These are phyloP conservation scores for Malus hybrid DNA, from an alignment of 331 rosid genomes.

Conservation along the genomic window DNA sequence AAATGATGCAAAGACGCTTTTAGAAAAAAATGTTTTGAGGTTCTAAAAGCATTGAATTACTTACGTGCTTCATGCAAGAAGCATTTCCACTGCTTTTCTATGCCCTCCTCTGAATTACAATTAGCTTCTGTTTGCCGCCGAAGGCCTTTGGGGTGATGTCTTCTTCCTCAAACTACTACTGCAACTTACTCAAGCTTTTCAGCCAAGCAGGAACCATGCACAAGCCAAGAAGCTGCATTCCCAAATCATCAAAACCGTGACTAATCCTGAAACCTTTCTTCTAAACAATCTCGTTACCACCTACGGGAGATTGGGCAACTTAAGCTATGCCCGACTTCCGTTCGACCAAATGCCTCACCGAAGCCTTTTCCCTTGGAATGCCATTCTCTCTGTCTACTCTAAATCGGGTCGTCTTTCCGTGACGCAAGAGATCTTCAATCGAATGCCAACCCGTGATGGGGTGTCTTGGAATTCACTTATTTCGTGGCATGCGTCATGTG, in stretches of 20 bases:
- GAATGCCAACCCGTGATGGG: constrained; percentile 45
- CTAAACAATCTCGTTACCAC: constrained; percentile 38
- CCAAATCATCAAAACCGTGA: constrained; percentile 37
- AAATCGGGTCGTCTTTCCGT: constrained; percentile 35
- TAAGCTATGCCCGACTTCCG: constrained; percentile 41
- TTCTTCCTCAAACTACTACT: constrained; percentile 37
- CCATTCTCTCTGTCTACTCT: constrained; percentile 47
- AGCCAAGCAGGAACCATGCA: constrained; percentile 26
- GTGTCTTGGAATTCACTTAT: constrained; percentile 60
- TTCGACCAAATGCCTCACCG: constrained; percentile 53
- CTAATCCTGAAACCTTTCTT: constrained; percentile 50
- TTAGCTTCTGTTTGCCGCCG: constrained; percentile 7
- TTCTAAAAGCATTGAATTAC: too few species aligned
- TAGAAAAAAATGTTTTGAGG: too few species aligned
- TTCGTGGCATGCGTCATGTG: constrained; percentile 40
- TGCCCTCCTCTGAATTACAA: neutral
- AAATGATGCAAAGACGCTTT: too few species aligned
- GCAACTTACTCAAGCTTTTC: constrained; percentile 42
- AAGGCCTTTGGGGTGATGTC: constrained; percentile 16
- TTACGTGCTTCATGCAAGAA: too few species aligned
- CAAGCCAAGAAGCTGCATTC: constrained; percentile 57
- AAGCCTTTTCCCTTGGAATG: constrained; percentile 59
- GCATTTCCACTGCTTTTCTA: too few species aligned
- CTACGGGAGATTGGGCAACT: constrained; percentile 40
- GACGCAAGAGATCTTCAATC: constrained; percentile 43